Conservation (phyloP, 192 early-diverging fungal species). For the Backusella parvicylindrica region DNA sequence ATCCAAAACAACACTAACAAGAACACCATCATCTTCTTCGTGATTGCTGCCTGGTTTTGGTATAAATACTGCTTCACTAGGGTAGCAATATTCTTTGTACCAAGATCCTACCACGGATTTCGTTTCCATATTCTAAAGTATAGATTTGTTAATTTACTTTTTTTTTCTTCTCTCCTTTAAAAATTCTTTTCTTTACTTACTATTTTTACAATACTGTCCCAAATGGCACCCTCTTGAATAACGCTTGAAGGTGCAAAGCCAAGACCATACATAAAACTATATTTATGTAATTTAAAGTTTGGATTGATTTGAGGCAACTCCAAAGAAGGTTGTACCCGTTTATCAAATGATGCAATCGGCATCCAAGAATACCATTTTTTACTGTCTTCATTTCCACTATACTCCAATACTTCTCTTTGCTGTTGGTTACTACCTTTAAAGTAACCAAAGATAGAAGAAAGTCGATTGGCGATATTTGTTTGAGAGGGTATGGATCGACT, state of each 20-base stretch:
- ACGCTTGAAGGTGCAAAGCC: conserved; percentile 7
- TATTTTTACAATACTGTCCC: conserved; percentile 38
- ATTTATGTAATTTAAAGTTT: conserved; percentile 6
- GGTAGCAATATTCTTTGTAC: conserved; percentile 61
- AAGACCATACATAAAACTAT: conserved; percentile 31
- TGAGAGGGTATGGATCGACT: neutral
- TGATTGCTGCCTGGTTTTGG: conserved; percentile 34
- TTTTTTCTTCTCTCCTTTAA: neutral
- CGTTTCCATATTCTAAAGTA: conserved; percentile 32
- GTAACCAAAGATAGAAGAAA: neutral
- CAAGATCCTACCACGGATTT: conserved; percentile 31
- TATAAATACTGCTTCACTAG: conserved; percentile 78
- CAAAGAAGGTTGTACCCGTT: conserved; percentile 13
- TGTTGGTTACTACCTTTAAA: neutral
- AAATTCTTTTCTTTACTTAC: conserved; percentile 23
- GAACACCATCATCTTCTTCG: conserved; percentile 61
- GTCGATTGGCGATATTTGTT: neutral
- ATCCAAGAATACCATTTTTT: conserved; percentile 5
- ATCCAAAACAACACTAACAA: conserved; percentile 73
- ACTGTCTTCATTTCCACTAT: neutral
- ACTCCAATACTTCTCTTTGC: neutral
- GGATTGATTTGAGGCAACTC: conserved; percentile 37
- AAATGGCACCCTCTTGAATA: conserved; percentile 26
- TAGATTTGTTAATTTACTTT: neutral
- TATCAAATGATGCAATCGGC: conserved; percentile 17